Percentiles rank a stretch among this genome's conserved stretches.
phyloP scores from a whole-genome alignment of 768 basidiomycete species.

The Suillus plorans region DNA sequence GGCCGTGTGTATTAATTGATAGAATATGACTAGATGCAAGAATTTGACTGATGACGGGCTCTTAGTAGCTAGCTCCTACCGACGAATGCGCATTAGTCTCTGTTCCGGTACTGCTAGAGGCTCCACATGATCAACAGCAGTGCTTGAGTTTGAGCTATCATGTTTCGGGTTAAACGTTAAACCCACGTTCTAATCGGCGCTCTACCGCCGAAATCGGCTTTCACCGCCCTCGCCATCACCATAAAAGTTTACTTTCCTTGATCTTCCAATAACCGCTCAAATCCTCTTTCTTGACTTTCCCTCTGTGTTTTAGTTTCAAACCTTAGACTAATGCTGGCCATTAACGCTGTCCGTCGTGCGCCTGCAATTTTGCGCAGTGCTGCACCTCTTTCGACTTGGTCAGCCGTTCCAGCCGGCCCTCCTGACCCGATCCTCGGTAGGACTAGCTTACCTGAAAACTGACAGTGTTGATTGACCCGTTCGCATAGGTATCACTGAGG shows the following conservation, averaged over 20 bases:
- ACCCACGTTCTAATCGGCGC: constrained; percentile 9
- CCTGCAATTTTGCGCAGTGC: constrained; percentile 36
- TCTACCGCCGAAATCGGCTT: constrained; percentile 20
- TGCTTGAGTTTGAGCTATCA: background rate
- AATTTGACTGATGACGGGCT: background rate
- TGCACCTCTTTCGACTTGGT: constrained; percentile 71
- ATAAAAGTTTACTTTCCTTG: constrained; percentile 1
- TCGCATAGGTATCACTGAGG: constrained; percentile 80
- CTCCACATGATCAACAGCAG: background rate
- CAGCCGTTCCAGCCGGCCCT: constrained; percentile 80
- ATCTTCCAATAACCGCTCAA: constrained; percentile 6
- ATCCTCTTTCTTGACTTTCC: constrained; percentile 19
- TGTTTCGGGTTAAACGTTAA: constrained; percentile 2
- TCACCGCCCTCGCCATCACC: background rate
- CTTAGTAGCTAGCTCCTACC: background rate
- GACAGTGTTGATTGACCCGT: background rate
- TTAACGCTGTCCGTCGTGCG: constrained; percentile 49
- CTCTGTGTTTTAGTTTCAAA: constrained; percentile 20
- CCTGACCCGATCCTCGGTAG: constrained; percentile 91
- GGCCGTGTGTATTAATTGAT: constrained; percentile 6
- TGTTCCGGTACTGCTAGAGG: background rate
- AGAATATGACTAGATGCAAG: background rate
- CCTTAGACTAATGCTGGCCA: constrained; percentile 47
- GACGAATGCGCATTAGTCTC: background rate
- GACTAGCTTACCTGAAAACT: constrained; percentile 8